Conservation (phyloP, 164 flowering plant species). For the Piper longum region DNA sequence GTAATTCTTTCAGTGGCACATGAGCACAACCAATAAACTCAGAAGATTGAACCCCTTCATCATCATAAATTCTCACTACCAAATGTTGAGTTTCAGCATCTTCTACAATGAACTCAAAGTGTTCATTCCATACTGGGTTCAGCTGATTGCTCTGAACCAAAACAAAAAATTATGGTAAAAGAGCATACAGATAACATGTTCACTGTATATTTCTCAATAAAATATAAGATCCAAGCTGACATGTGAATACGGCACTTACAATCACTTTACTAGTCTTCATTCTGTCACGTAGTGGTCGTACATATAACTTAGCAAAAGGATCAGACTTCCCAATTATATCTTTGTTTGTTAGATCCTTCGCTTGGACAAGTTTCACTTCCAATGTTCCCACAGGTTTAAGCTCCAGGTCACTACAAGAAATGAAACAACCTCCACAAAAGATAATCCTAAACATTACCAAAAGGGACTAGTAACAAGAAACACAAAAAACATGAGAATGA, state of each 20-base stretch:
- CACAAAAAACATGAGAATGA: neutral
- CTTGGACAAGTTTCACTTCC: constrained; percentile 98
- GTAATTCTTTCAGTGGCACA: constrained; percentile 46
- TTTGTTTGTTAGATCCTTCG: constrained; percentile 78
- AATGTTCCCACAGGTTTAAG: constrained; percentile 83
- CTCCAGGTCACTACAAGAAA: constrained; percentile 62
- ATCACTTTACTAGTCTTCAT: constrained; percentile 76
- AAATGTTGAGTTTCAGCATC: constrained; percentile 84
- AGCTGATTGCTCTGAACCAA: constrained; percentile 68
- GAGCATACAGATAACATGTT: neutral
- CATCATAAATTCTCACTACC: constrained; percentile 68
- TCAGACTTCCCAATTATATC: constrained; percentile 95
- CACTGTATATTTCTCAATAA: neutral
- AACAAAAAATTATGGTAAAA: constrained; percentile 1
- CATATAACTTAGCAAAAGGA: constrained; percentile 74
- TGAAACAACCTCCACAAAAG: neutral
- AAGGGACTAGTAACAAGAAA: too few species aligned
- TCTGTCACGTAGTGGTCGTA: constrained; percentile 77
- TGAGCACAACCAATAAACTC: constrained; percentile 89
- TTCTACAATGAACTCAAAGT: constrained; percentile 84
- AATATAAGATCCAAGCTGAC: neutral
- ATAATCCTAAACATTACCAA: too few species aligned
- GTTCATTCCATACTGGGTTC: constrained; percentile 97
- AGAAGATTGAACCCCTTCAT: constrained; percentile 86
- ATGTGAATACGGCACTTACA: constrained; percentile 27